Evolutionary conservation across 371 early-diverging fungal genomes (phyloP), one percentile per base, ranked within the genome.

Genomic region (Mucor velutinosus): DNA sequence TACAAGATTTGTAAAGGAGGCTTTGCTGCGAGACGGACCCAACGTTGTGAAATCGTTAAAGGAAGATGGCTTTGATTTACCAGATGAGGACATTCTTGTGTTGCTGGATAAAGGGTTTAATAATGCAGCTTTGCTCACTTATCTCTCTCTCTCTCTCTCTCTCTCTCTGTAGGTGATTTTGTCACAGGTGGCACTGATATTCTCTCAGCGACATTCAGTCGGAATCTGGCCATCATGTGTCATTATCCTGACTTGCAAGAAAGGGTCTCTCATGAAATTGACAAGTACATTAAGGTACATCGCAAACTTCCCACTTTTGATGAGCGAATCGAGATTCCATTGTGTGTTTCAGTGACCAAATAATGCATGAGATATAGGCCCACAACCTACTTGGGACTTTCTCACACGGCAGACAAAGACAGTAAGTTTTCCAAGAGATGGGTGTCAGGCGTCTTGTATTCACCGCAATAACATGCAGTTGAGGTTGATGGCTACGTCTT

Each of bases 141-240:
- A 15, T 39, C 6, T 57, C 33, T 33, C 33, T 33, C 4, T 33
- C n/a, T n/a, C n/a, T n/a, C n/a, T n/a, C n/a, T n/a, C n/a, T n/a
- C n/a, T n/a, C n/a, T n/a, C n/a, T n/a, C n/a, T 33, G 12, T 45
- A 72, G 72, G 23, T 17, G 72, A 72, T 57, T 29, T 72, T 11
- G 29, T 67, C 39, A 30, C 56, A 45, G 72, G 60, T 15, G 72
- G 72, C 19, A 60, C 58, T 11, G 72, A 72, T 33, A 72, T 68
- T 0, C 17, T 61, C 3, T 35, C 68, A 8, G 49, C 41, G 2
- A 64, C 65, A 1, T 39, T 72, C 21, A 29, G 29, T 0, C 68
- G 67, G 67, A 39, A 30, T 39, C 33, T 72, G 19, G 62, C 62
- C 1, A 45, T 68, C n/a, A 29, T 68, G 30, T 72, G 68, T 25